Evolutionary conservation across 805 yeast genomes (phyloP).

Genomic region (Ogataea chonburiensis): DNA sequence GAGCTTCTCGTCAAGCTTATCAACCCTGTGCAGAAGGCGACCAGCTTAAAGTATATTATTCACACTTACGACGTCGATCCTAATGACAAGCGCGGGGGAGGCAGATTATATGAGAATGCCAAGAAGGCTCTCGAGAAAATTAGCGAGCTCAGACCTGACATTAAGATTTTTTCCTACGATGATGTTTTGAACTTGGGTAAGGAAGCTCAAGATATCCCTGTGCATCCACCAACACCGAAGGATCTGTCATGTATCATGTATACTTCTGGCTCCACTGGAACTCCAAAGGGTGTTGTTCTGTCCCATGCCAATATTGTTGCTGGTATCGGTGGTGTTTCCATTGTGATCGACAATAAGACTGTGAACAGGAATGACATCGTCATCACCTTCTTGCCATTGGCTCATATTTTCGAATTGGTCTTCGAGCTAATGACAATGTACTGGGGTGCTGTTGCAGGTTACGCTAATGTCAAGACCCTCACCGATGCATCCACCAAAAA

Average conservation of each 20-base stretch:
- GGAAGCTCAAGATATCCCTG: conserved; percentile 39
- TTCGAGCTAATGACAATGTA: conserved; percentile 76
- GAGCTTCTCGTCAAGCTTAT: conserved; percentile 62
- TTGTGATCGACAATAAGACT: conserved; percentile 51
- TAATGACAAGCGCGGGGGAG: conserved; percentile 61
- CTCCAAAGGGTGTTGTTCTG: conserved; percentile 80
- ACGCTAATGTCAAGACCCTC: conserved; percentile 89
- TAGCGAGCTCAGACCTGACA: conserved; percentile 69
- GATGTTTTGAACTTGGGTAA: conserved; percentile 69
- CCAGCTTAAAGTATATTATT: conserved; percentile 63
- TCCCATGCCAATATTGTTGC: conserved; percentile 69
- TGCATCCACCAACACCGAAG: conserved; percentile 50
- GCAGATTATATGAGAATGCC: conserved; percentile 60
- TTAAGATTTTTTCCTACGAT: conserved; percentile 60
- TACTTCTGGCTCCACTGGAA: conserved; percentile 85
- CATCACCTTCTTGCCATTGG: conserved; percentile 89
- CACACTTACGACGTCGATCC: conserved; percentile 62
- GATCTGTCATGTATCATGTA: conserved; percentile 78
- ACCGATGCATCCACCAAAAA: conserved; percentile 79
- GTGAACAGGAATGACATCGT: conserved; percentile 65
- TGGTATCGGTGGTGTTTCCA: conserved; percentile 80
- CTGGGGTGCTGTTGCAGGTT: conserved; percentile 92
- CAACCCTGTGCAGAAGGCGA: conserved; percentile 67
- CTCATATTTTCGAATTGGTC: conserved; percentile 91
- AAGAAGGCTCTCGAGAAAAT: conserved; percentile 57